Evolutionary conservation across 345 rosid species (phyloP), one percentile per base, ranked within the genome.

Genomic region (Acer yangbiense): DNA sequence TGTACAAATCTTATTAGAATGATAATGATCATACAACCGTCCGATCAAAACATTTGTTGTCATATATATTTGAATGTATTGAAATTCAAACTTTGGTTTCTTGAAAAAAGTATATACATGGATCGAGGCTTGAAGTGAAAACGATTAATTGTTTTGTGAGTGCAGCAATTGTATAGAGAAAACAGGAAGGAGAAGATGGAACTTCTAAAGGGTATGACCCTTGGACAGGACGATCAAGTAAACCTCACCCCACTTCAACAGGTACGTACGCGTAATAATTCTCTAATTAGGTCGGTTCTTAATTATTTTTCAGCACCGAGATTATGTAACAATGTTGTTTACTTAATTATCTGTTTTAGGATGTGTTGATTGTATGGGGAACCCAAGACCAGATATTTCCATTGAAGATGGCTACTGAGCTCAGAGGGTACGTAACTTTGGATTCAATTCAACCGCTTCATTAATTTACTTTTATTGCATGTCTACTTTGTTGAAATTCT

Each of bases 281-380:
- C 39, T 35, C 6, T 35, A 35, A 0, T 35, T 35, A 35, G 39
- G 4, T 35, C 39, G 39, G 39, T 4, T 35, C 6, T 35, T 29
- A 29, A 29, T 29, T 35, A 35, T 35, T 35, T 35, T 0, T 35
- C 1, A 35, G 1, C 6, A 35, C 1, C 39, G 6, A 35, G 3
- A 35, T 4, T 35, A 4, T 35, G 0, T 4, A 4, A 35, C 6
- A 5, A n/a, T n/a, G n/a, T 4, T 35, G 39, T 35, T 35, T 35
- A 4, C 0, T 35, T 35, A 35, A 35, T 35, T 35, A 4, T 35
- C 39, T 35, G 6, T 35, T 35, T 35, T 35, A 95, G 99, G 93
- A 92, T 64, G 93, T 91, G 6, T 66, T 93, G 70, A 18, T 95
- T 52, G 65, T 95, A 0, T 95, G 99, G 99, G 99, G 99, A 83